Conservation (phyloP, 139 green algal species). For the Spirogloea muscicola region DNA sequence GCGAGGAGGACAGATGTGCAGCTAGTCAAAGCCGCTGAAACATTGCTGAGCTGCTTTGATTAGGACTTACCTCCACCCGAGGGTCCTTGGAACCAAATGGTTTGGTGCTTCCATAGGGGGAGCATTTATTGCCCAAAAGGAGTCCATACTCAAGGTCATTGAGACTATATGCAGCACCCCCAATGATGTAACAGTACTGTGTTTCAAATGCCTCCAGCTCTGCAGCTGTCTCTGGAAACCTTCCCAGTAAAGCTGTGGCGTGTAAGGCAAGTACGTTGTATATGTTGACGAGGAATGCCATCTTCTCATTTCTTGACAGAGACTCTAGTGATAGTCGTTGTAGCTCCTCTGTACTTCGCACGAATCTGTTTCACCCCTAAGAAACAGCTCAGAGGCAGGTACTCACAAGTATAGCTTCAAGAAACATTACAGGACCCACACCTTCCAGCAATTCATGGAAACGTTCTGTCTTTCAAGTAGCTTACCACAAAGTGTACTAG, state of each 20-base stretch:
- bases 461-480: no score
- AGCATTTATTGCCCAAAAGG: slow-evolving; percentile 71
- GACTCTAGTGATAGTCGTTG: slow-evolving; percentile 45
- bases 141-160: slow-evolving; percentile 94
- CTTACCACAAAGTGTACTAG: no score
- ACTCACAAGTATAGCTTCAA: no score
- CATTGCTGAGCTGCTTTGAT: no score
- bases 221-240: slow-evolving; percentile 11
- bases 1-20: no score
- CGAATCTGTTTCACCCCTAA: background rate
- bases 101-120: slow-evolving; percentile 48
- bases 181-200: slow-evolving; percentile 64
- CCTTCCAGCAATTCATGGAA: no score
- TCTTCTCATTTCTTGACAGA: slow-evolving; percentile 61
- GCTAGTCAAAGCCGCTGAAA: no score
- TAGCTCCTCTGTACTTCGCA: background rate
- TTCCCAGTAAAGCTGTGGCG: slow-evolving; percentile 46
- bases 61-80: slow-evolving; percentile 15
- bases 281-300: slow-evolving; percentile 84
- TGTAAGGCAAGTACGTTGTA: slow-evolving; percentile 91
- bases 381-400: no score
- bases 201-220: slow-evolving; percentile 48
- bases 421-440: no score
- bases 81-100: slow-evolving; percentile 27
- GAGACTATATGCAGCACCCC: slow-evolving; percentile 63